Evolutionary conservation across 306 rosid genomes (phyloP), one percentile per base, ranked within the genome.

Genomic region (Notholithocarpus densiflorus): DNA sequence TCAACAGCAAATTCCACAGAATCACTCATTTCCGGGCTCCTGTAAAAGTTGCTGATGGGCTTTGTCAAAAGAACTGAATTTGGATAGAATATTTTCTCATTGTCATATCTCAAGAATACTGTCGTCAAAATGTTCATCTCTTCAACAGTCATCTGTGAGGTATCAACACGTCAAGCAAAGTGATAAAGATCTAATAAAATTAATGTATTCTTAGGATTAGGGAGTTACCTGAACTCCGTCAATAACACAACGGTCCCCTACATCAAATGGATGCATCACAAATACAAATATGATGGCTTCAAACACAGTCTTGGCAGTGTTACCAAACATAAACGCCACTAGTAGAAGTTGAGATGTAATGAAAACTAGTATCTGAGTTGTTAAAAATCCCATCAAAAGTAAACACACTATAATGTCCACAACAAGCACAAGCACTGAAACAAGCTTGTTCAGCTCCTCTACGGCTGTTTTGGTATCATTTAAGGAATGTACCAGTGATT

Each of bases 201-300:
- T 55, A 13, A 29, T 0, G 11, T 1, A 53, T 34, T 52, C n/a
- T 52, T 5, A 23, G 29, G 73, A 34, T 66, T 55, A 43, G 75
- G 48, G 51, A 55, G 68, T 34, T 92, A 92, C 98, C 96, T 95
- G 98, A 27, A 89, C 88, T 48, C 96, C 98, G 61, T 92, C 98
- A 21, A 95, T 83, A 60, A 95, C 98, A 56, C 98, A 91, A 27
- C 91, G 98, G 73, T 95, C 98, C 18, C 98, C 97, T 15, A 95
- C 94, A 56, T 95, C 98, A 34, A 82, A 92, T 1, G 97, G 98
- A 75, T 92, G 97, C 98, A 89, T 91, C 80, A 91, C 96, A 45
- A 92, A 95, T 56, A 95, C 92, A 51, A 95, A 95, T 31, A 95
- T 83, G 87, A 95, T 92, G 56, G 94, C 92, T 87, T 95, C 98